These are phyloP conservation scores for Piloderma croceum DNA, from an alignment of 768 basidiomycete genomes.

Conservation along the genomic window DNA sequence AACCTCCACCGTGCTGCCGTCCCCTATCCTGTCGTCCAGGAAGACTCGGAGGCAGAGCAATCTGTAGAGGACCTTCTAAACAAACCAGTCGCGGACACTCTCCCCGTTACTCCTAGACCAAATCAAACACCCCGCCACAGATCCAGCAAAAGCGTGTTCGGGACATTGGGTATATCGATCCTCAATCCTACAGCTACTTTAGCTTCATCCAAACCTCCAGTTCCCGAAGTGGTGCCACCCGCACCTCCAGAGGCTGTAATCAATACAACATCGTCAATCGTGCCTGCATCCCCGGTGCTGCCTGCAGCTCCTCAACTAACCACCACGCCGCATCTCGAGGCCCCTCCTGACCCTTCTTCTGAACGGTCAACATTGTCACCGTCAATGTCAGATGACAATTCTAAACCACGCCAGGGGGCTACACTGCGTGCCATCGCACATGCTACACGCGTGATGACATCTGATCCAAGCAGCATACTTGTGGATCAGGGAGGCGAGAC, in stretches of 20 bases:
- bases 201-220: constrained; percentile 6
- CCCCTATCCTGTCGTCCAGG: neutral
- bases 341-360: constrained; percentile 16
- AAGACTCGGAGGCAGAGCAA: neutral
- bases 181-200: constrained; percentile 43
- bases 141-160: constrained; percentile 61
- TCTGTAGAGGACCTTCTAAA: constrained; percentile 9
- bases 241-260: constrained; percentile 12
- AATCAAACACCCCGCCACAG: constrained; percentile 31
- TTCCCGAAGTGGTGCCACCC: neutral
- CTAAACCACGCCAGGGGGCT: constrained; percentile 47
- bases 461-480: constrained; percentile 69
- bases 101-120: constrained; percentile 10
- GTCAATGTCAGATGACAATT: constrained; percentile 21
- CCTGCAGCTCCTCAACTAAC: constrained; percentile 25
- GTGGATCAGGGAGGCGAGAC: constrained; percentile 65
- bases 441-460: constrained; percentile 84
- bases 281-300: constrained; percentile 4
- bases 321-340: constrained; percentile 15
- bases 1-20: neutral
- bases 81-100: constrained; percentile 11
- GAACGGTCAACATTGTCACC: constrained; percentile 25
- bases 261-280: constrained; percentile 17
- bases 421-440: constrained; percentile 73
- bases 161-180: constrained; percentile 64